Base-by-base conservation (phyloP, 768 basidiomycete genomes). In the Termitomyces sp. region DNA sequence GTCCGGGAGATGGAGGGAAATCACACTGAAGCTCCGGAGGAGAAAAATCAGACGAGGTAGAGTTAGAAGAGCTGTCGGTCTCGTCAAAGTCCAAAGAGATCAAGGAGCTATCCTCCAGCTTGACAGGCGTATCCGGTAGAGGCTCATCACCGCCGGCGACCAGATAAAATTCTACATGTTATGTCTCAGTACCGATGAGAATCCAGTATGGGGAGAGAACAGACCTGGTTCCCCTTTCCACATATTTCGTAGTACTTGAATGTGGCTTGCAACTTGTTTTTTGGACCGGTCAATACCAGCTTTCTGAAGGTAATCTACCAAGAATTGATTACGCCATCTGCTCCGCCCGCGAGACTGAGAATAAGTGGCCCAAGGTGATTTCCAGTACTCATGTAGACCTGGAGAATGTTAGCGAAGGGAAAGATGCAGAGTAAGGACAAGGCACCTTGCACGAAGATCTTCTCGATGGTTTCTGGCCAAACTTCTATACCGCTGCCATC, bases 261-360 rank as follows among this genome's bases (percentile, higher is more conserved):
- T 88, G 65, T 92, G 90, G 69, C 87, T 89, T n/a, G 90, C 90
- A 61, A 92, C 90, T 70, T 92, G 90, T 70, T 92, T 92, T 78
- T 92, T 92, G 46, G 88, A 80, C 42, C 90, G 85, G 27, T 79
- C 78, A 67, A 92, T 81, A 55, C 86, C 87, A 37, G 78, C 74
- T 61, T 83, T 85, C 55, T 85, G 78, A 58, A 92, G 82, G 65
- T 88, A 87, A 61, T 91, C 88, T 67, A 92, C 90, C 60, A 92
- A 82, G 68, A 87, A 92, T 72, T 91, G 89, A 72, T 92, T 92
- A 52, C 90, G 82, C 87, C 87, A 89, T 57, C 88, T 76, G 63
- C 85, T 87, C 64, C 90, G 84, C 32, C 90, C 89, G 22, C 87
- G 84, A 31, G 87, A 87, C 55, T 78, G 76, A 24, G 79, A 77